A percentile compares a stretch with the other conserved stretches of the same genome.
Evolutionary conservation across 2,329 filamentous ascomycete species (phyloP).

Genomic region (Pseudocercospora fijiensis): DNA sequence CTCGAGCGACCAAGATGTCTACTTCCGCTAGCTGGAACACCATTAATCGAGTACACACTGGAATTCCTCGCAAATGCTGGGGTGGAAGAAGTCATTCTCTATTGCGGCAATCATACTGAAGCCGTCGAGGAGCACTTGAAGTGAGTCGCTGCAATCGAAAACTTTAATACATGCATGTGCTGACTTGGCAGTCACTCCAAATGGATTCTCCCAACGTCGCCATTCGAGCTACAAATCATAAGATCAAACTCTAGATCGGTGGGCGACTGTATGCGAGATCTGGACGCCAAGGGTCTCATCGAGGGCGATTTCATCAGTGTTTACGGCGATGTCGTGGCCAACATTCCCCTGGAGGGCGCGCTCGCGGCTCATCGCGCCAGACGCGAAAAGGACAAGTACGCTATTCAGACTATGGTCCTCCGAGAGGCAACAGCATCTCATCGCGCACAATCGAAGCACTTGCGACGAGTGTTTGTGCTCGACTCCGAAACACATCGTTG

Average conservation of each 20-base stretch:
- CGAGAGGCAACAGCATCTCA: constrained; percentile 73
- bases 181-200: constrained; percentile 54
- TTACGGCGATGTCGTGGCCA: constrained; percentile 88
- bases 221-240: constrained; percentile 83
- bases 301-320: constrained; percentile 89
- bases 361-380: constrained; percentile 77
- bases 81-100: constrained; percentile 91
- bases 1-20: constrained; percentile 90
- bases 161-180: constrained; percentile 3
- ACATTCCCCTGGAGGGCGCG: constrained; percentile 77
- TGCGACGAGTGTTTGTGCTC: constrained; percentile 81
- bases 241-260: constrained; percentile 83
- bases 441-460: constrained; percentile 71
- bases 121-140: constrained; percentile 84
- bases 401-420: constrained; percentile 95
- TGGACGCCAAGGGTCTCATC: constrained; percentile 82
- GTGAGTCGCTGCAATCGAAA: constrained; percentile 36
- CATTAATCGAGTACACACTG: constrained; percentile 94
- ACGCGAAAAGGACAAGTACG: constrained; percentile 80
- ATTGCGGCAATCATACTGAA: constrained; percentile 82
- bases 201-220: constrained; percentile 70
- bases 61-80: constrained; percentile 94
- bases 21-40: constrained; percentile 86
- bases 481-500: constrained; percentile 78
- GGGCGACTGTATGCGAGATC: constrained; percentile 90